These are phyloP conservation scores for sorghum (Sorghum bicolor) DNA, from an alignment of 176 grass and related monocot species.

Conservation along the genomic window Sorghum_bicolor_NCBIv3 NC_012873.2:51194501-51195000, in stretches of 20 bases:
- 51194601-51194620: too few species aligned
- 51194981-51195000: background rate
- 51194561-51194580: too few species aligned
- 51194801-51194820: slow-evolving; percentile 26
- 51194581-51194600: too few species aligned
- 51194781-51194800: slow-evolving; percentile 26
- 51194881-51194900: slow-evolving; percentile 49
- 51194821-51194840: slow-evolving; percentile 37
- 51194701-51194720: slow-evolving; percentile 38
- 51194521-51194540: too few species aligned
- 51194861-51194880: slow-evolving; percentile 46
- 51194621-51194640: too few species aligned
- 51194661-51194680: slow-evolving; percentile 40
- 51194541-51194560: too few species aligned
- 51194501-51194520: too few species aligned
- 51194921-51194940: background rate
- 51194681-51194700: slow-evolving; percentile 15
- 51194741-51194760: background rate
- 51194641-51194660: background rate
- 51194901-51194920: background rate
- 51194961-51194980: too few species aligned
- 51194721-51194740: slow-evolving; percentile 28
- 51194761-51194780: slow-evolving; percentile 6
- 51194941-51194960: slow-evolving; percentile 24
- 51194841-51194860: background rate